Evolutionary conservation across 768 basidiomycete species (phyloP).

Genomic region (Leccinum ochraceum): DNA sequence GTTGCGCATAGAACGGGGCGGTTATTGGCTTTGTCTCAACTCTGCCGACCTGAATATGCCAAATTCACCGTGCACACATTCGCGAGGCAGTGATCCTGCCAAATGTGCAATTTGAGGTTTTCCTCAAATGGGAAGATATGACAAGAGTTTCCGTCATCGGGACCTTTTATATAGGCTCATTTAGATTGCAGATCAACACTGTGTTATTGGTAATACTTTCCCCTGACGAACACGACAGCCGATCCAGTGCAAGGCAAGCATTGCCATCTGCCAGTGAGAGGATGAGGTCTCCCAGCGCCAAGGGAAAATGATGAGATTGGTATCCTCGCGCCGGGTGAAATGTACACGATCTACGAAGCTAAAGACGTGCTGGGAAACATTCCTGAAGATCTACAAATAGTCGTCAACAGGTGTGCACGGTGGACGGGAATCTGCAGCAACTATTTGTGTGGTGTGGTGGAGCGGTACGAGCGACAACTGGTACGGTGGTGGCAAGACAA

Average conservation of each 20-base stretch:
- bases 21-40: not conserved
- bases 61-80: slow-evolving; percentile 14
- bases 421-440: slow-evolving; percentile 58
- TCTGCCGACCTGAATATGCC: not conserved
- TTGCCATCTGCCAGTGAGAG: too few species aligned
- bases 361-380: slow-evolving; percentile 66
- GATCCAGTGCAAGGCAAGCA: not conserved
- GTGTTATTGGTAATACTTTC: slow-evolving; percentile 45
- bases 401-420: slow-evolving; percentile 52
- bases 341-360: slow-evolving; percentile 63
- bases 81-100: not conserved
- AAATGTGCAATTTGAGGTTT: slow-evolving; percentile 14
- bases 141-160: not conserved
- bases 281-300: slow-evolving; percentile 13
- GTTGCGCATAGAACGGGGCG: too few species aligned
- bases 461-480: slow-evolving; percentile 66
- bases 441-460: slow-evolving; percentile 56
- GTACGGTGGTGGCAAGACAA: slow-evolving; percentile 46
- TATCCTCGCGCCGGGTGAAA: slow-evolving; percentile 54
- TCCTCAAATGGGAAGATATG: not conserved
- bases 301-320: slow-evolving; percentile 5
- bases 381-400: slow-evolving; percentile 47
- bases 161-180: not conserved
- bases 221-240: slow-evolving; percentile 25
- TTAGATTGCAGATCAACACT: slow-evolving; percentile 24